These are phyloP conservation scores for Tylopilus rubrobrunneus DNA, from an alignment of 768 basidiomycete species.

Conservation along the genomic window DNA sequence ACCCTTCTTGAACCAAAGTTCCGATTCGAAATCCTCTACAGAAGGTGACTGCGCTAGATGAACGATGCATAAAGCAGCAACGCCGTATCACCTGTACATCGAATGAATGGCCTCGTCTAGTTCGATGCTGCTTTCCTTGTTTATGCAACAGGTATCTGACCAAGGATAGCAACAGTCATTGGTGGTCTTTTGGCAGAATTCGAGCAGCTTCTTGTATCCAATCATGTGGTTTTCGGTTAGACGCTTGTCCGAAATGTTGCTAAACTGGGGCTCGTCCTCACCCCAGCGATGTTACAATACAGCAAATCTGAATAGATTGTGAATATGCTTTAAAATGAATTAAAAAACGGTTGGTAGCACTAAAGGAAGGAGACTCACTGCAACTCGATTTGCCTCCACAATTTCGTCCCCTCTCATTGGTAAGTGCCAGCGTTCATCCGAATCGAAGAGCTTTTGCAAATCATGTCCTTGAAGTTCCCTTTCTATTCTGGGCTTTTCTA, in stretches of 20 bases:
- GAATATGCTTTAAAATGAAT: slow-evolving; percentile 2
- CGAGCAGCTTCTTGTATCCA: slow-evolving; percentile 16
- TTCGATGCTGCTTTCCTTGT: slow-evolving; percentile 27
- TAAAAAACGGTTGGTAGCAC: neutral
- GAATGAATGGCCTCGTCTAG: slow-evolving; percentile 28
- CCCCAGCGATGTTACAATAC: slow-evolving; percentile 24
- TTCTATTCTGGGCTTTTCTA: no score
- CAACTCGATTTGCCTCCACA: neutral
- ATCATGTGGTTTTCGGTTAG: no score
- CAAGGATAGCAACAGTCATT: slow-evolving; percentile 22
- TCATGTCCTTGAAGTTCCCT: no score
- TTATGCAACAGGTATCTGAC: slow-evolving; percentile 7
- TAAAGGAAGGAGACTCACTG: neutral
- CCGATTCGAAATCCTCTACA: no score
- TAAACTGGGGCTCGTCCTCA: slow-evolving; percentile 22
- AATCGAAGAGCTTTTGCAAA: neutral
- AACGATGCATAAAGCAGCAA: slow-evolving; percentile 1
- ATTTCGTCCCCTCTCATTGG: no score
- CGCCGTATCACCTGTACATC: slow-evolving; percentile 28
- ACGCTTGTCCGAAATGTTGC: neutral
- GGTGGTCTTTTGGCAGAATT: slow-evolving; percentile 14
- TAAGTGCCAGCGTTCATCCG: neutral
- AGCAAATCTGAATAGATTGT: slow-evolving; percentile 14
- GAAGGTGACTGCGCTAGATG: no score
- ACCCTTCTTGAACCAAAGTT: no score